phyloP scores from a whole-genome alignment of 73 alveolate genomes.

The Uronychia setigera region DNA sequence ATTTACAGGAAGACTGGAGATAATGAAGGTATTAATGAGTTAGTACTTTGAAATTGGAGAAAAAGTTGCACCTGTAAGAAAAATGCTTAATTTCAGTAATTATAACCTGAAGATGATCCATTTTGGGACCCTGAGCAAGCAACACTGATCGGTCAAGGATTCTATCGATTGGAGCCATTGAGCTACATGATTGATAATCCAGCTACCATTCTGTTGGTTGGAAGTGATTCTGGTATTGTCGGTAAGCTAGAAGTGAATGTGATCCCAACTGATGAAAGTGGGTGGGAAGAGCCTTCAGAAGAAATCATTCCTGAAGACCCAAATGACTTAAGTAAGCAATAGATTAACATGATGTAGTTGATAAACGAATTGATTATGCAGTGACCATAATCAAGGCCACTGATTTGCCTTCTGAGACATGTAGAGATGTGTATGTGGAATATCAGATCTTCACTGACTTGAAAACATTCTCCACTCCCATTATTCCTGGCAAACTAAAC shows the following conservation, averaged over 20 bases:
- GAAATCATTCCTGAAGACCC: slow-evolving; percentile 67
- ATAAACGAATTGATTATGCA: not conserved
- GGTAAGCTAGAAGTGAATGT: slow-evolving; percentile 76
- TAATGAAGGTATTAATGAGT: slow-evolving; percentile 54
- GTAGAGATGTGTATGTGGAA: slow-evolving; percentile 80
- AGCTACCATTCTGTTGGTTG: slow-evolving; percentile 73
- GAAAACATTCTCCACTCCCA: slow-evolving; percentile 39
- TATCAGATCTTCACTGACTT: slow-evolving; percentile 65
- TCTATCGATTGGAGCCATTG: slow-evolving; percentile 83
- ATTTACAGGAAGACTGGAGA: slow-evolving; percentile 56
- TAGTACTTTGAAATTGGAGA: slow-evolving; percentile 51
- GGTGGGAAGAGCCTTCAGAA: slow-evolving; percentile 71
- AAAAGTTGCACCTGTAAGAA: slow-evolving; percentile 8
- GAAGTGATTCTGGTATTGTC: slow-evolving; percentile 59
- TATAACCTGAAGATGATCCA: slow-evolving; percentile 87
- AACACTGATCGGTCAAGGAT: slow-evolving; percentile 84
- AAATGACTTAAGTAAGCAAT: slow-evolving; percentile 41
- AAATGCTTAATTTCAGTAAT: slow-evolving; percentile 11
- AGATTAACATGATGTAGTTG: slow-evolving; percentile 33
- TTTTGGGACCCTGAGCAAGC: slow-evolving; percentile 93
- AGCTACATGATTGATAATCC: slow-evolving; percentile 91
- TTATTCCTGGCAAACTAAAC: slow-evolving; percentile 51
- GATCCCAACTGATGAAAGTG: slow-evolving; percentile 80
- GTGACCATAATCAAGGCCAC: slow-evolving; percentile 40
- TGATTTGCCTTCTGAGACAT: slow-evolving; percentile 67